Evolutionary conservation across 768 basidiomycete genomes (phyloP), one percentile per base, ranked within the genome.

Genomic region (Boletus tomentosulus): DNA sequence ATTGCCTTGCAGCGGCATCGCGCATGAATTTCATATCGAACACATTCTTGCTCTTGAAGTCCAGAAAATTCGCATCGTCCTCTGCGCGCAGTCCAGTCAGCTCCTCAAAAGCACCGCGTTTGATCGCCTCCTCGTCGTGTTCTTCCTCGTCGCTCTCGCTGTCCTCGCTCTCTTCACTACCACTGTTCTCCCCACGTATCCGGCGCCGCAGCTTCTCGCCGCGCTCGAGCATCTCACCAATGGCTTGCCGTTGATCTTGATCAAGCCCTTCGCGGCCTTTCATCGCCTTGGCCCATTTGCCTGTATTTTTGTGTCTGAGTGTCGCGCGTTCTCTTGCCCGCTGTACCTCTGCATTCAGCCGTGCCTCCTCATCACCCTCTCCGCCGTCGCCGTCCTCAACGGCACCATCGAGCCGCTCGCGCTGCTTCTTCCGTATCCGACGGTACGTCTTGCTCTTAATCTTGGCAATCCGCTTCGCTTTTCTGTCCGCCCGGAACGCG

Each of bases 21-120:
- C 89, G 87, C 96, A 99, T 99, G 72, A 98, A 99, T 73, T 97
- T 98, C 97, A 98, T 98, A 58, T 83, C 80, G 67, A 97, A 89
- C 10, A 98, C 79, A 56, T 89, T 83, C 71, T 87, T 89, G 46
- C 76, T 81, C 63, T 73, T 71, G 44, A 58, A 54, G 13, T 58
- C 65, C 13, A 52, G 43, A 7, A 51, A 60, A 30, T 61, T 64
- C 3, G 56, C 66, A 12, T 68, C 68, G 10, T 69, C 76, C 33
- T 76, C 71, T 10, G 66, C 65, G 22, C 81, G 76, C 42, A 89
- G 61, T 31, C 66, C 62, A 22, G 76, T 74, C 24, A 96, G 75
- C 71, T 95, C 91, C 38, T 95, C 85, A 59, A 93, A 92, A 2
- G 89, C 92, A 8, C 69, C 66, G 11, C 75, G 76, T 63, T 84